Conservation (phyloP, 495 filamentous ascomycete species). For the Xylaria scruposa region DNA sequence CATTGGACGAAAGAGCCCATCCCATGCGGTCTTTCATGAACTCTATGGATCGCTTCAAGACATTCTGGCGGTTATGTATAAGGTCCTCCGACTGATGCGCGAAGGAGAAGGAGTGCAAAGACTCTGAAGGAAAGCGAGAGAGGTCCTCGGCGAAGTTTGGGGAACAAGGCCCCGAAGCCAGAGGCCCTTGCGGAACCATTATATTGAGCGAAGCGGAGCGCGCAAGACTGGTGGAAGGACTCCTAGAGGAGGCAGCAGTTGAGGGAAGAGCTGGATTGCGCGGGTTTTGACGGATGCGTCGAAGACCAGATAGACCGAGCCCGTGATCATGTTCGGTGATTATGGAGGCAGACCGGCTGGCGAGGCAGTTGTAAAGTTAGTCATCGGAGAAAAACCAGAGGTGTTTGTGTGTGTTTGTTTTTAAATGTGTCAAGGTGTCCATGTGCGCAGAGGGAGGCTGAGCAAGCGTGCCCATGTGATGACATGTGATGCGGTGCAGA, state of each 20-base stretch:
- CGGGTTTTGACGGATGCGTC: conserved; percentile 85
- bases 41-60: conserved; percentile 91
- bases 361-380: conserved; percentile 21
- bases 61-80: conserved; percentile 88
- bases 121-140: conserved; percentile 90
- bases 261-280: conserved; percentile 69
- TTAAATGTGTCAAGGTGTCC: not conserved
- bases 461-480: conserved; percentile 6
- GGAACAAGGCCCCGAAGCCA: conserved; percentile 67
- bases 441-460: conserved; percentile 19
- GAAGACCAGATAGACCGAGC: conserved; percentile 74
- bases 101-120: conserved; percentile 97
- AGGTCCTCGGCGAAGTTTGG: conserved; percentile 87
- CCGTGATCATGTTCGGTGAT: conserved; percentile 66
- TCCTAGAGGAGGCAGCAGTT: conserved; percentile 62
- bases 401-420: not conserved
- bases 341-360: conserved; percentile 53
- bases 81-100: conserved; percentile 93
- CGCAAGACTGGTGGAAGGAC: conserved; percentile 64
- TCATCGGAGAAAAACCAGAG: conserved; percentile 12
- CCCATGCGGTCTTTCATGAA: conserved; percentile 96
- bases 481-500: conserved; percentile 2
- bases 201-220: conserved; percentile 69
- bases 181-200: conserved; percentile 52
- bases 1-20: conserved; percentile 66